Base-by-base conservation (phyloP, 768 basidiomycete species). In the Dioszegia aurantiaca region DNA sequence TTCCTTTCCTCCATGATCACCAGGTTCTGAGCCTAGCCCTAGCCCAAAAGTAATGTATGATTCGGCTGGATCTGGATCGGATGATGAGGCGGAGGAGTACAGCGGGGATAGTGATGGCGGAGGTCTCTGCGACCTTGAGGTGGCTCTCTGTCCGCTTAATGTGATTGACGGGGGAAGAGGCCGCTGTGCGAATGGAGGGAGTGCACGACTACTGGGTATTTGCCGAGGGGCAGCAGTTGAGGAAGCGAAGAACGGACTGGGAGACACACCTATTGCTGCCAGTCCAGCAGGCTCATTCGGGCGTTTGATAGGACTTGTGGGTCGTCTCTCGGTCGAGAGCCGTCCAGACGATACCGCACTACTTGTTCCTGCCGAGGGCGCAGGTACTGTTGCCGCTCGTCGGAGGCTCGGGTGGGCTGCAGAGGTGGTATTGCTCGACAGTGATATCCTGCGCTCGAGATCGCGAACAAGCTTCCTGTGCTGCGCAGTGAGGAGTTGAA, bases 401-500 rank as follows among this genome's bases (percentile, higher is more conserved):
- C 51, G 19, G 24, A 39, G 30, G n/a, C 21, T 57, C n/a, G 39
- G 57, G 27, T 21, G 43, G 37, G 28, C 27, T 16, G 31, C 46
- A n/a, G 17, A 5, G 16, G 9, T 16, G 5, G 40, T 5, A 42
- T 16, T 42, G 40, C 17, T 8, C 1, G 36, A 23, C 8, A 21
- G 24, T 6, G 54, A 26, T 12, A 70, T 65, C 30, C 72, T 55
- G 28, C 74, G 39, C 44, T 70, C 67, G 11, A 74, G 49, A 55
- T 74, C 72, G 23, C 57, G 54, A 12, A 66, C 62, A n/a, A 73
- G 59, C 46, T 70, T 74, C 17, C 64, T 58, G 56, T 76, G 71
- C 55, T 76, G 75, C 10, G 60, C 56, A 4, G 59, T 56, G 26
- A 76, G 59, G 16, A 76, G 57, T 30, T 64, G 59, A 4, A 76